These are phyloP conservation scores for Stephanodiscus minutulus DNA, from an alignment of 108 stramenopile genomes.

Conservation along the genomic window DNA sequence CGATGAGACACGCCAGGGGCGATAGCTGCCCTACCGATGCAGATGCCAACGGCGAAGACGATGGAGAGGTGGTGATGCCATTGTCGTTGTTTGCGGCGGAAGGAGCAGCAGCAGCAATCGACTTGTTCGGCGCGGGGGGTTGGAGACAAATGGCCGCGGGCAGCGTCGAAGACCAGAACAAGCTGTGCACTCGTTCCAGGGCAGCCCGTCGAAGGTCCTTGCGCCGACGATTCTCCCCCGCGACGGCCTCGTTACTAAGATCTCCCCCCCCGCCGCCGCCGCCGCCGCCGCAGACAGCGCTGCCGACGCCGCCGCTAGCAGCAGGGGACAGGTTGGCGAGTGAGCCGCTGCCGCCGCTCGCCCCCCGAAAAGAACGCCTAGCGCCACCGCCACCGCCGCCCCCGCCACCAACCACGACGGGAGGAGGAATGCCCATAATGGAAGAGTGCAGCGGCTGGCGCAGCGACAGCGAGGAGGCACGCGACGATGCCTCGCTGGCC, in stretches of 20 bases:
- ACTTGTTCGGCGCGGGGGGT: neutral
- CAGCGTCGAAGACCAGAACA: conserved; percentile 42
- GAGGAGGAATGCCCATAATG: neutral
- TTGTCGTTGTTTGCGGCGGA: neutral
- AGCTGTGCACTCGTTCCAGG: conserved; percentile 31
- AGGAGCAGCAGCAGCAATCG: neutral
- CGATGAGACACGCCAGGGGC: conserved; percentile 45
- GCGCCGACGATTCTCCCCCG: conserved; percentile 34
- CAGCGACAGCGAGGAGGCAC: neutral
- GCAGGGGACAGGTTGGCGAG: neutral
- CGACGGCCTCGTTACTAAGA: neutral
- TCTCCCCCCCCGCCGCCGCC: conserved; percentile 7
- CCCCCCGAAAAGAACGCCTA: neutral
- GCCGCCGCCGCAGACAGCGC: conserved; percentile 15
- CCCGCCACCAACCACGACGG: neutral
- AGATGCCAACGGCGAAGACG: neutral
- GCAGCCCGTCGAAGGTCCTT: conserved; percentile 31
- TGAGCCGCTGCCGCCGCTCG: conserved; percentile 7
- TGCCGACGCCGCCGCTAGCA: neutral
- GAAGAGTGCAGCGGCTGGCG: neutral
- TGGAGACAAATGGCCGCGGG: conserved; percentile 44
- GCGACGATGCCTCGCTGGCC: neutral
- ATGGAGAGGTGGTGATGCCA: neutral
- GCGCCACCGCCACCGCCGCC: conserved; percentile 13
- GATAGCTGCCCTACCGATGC: conserved; percentile 12